These are phyloP conservation scores for Cymbopogon citratus DNA, from an alignment of 176 grass and related monocot species.

Conservation along the genomic window DNA sequence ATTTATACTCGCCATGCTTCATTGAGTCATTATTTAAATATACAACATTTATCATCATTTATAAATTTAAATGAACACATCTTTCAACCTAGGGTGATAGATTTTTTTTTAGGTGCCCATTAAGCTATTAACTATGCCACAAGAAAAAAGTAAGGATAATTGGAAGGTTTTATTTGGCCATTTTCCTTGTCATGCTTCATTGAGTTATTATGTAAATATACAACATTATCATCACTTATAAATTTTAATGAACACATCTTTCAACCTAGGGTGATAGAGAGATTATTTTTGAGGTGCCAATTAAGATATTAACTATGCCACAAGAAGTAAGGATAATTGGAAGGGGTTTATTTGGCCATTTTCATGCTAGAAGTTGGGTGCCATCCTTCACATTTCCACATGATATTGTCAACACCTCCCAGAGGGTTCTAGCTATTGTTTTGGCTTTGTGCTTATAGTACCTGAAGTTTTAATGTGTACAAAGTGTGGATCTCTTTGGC, in stretches of 20 bases:
- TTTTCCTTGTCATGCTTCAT: no score
- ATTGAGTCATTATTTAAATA: slow-evolving; percentile 1
- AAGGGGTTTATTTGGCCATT: neutral
- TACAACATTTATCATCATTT: neutral
- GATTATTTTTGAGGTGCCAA: no score
- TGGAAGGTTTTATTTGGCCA: no score
- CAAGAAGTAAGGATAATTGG: neutral
- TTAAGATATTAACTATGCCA: no score
- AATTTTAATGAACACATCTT: no score
- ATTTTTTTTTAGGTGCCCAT: neutral
- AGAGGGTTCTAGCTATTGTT: neutral
- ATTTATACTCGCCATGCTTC: neutral
- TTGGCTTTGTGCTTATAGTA: neutral
- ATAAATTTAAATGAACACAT: neutral
- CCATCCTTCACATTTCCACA: neutral
- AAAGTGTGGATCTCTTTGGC: neutral
- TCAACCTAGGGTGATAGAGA: no score
- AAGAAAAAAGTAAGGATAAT: no score
- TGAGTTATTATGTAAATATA: no score
- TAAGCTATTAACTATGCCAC: neutral
- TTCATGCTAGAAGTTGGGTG: neutral
- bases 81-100: neutral
- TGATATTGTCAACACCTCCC: neutral
- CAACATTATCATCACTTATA: no score
- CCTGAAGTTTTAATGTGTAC: neutral